Base-by-base conservation (phyloP, 2,329 filamentous ascomycete genomes). In the Fusarium domesticum region DNA sequence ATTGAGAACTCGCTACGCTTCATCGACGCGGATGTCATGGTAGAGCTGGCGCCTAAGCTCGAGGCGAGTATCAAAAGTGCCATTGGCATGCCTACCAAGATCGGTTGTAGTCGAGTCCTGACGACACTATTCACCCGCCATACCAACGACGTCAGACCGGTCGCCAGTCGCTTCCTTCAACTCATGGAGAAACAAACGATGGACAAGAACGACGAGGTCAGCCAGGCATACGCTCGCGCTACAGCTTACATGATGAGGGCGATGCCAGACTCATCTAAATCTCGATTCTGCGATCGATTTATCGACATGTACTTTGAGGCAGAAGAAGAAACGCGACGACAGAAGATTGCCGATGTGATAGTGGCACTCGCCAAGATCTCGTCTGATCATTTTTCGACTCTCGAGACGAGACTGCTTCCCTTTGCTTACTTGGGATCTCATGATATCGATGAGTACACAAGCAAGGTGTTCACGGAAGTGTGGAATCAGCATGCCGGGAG, bases 401-500 rank as follows among this genome's bases (percentile, higher is more conserved):
- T 96, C 23, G 85, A 91, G 43, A 74, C 83, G 0, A 77, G 81
- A 5, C 78, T 95, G 3, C 70, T 98, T 3, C 93, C 93, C 0
- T 92, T 97, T 57, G 79, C 91, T 2, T 98, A 95, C 62, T 75
- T 97, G 19, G 89, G 83, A 3, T 88, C 89, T 59, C 87, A 96
- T 59, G 93, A 98, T 61, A 81, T 80, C 1, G 84, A 95, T 58
- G 84, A 87, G 39, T 85, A 89, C 54, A 87, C 92, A 4, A 78
- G 80, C 43, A 85, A 89, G 53, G 79, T 83, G n/a, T 95, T 95
- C 61, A 75, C 81, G 30, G 86, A 90, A 44, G 89, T 90, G 0
- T 98, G 93, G 93, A 79, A 81, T 37, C 88, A 96, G 56, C 91
- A 95, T 60, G 91, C 95, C 1, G 92, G 91, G 38, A 91, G 89